These are phyloP conservation scores for Alternaria triticimaculans DNA, from an alignment of 2,329 filamentous ascomycete species.

Conservation along the genomic window DNA sequence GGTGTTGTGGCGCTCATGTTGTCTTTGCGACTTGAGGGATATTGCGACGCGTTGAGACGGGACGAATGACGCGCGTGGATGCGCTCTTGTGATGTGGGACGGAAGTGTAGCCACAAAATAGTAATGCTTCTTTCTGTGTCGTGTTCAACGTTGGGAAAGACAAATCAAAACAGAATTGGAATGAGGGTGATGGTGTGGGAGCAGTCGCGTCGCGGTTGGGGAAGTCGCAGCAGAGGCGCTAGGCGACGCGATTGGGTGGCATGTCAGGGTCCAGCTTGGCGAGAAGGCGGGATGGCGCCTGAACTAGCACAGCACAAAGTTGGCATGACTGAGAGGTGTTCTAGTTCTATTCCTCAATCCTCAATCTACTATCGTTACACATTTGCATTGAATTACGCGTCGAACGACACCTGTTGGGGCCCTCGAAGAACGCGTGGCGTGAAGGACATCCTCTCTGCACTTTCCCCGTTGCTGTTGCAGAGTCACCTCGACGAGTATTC, in stretches of 20 bases:
- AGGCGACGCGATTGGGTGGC: slow-evolving; percentile 25
- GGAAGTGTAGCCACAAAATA: neutral
- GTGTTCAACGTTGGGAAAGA: neutral
- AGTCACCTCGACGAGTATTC: neutral
- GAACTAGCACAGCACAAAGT: neutral
- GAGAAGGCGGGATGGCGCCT: slow-evolving; percentile 5
- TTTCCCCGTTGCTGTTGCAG: neutral
- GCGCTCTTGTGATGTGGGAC: neutral
- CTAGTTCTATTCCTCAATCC: neutral
- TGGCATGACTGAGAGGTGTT: neutral
- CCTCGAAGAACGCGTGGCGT: neutral
- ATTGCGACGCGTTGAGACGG: slow-evolving; percentile 30
- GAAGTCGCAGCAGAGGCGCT: slow-evolving; percentile 19
- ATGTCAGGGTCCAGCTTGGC: slow-evolving; percentile 23
- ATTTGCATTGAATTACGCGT: neutral
- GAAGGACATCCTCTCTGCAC: neutral
- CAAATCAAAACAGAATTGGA: neutral
- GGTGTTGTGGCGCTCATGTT: slow-evolving; percentile 32
- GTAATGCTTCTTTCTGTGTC: slow-evolving; percentile 8
- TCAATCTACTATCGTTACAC: neutral
- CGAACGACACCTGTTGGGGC: neutral
- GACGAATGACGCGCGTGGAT: slow-evolving; percentile 11
- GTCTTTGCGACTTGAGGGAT: slow-evolving; percentile 16
- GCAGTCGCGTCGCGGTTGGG: slow-evolving; percentile 31
- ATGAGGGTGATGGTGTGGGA: slow-evolving; percentile 20